These are phyloP conservation scores for Gracilaria domingensis DNA, from an alignment of 23 red algal species.

Conservation along the genomic window DNA sequence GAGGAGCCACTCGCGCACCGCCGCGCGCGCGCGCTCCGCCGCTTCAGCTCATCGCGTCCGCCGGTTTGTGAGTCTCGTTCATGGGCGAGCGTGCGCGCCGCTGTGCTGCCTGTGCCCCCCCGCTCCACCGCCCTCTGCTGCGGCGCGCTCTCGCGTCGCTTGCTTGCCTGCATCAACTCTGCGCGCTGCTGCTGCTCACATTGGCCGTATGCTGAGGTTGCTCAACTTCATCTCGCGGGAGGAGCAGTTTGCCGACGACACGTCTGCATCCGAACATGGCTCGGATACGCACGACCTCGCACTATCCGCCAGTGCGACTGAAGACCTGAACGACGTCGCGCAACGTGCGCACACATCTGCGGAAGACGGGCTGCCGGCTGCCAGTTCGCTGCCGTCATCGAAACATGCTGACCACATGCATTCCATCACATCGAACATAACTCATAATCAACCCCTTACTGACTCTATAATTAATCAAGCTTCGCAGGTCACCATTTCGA, in stretches of 20 bases:
- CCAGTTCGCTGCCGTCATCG: neutral
- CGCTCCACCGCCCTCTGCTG: too few species aligned
- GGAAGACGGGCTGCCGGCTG: neutral
- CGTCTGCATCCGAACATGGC: constrained; percentile 10
- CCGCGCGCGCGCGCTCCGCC: too few species aligned
- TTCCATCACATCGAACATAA: neutral
- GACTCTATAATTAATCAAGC: constrained; percentile 15
- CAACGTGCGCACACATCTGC: neutral
- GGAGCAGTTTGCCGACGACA: constrained; percentile 3
- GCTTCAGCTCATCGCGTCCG: too few species aligned
- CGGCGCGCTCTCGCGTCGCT: too few species aligned
- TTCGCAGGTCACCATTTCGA: neutral
- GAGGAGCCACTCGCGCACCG: too few species aligned
- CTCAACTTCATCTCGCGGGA: constrained; percentile 38
- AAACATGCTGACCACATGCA: neutral
- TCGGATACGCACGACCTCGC: neutral
- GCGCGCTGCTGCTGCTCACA: neutral
- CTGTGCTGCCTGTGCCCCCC: too few species aligned
- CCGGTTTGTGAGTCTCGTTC: too few species aligned
- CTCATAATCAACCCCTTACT: constrained; percentile 12
- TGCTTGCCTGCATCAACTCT: too few species aligned
- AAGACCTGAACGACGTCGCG: too few species aligned
- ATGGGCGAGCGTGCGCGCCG: too few species aligned
- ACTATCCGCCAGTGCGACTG: neutral
- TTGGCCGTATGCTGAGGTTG: constrained; percentile 31